Percentiles rank a stretch among this genome's conserved stretches.
Conservation (phyloP, 2,329 filamentous ascomycete species). For the Cercospora citrullina region DNA sequence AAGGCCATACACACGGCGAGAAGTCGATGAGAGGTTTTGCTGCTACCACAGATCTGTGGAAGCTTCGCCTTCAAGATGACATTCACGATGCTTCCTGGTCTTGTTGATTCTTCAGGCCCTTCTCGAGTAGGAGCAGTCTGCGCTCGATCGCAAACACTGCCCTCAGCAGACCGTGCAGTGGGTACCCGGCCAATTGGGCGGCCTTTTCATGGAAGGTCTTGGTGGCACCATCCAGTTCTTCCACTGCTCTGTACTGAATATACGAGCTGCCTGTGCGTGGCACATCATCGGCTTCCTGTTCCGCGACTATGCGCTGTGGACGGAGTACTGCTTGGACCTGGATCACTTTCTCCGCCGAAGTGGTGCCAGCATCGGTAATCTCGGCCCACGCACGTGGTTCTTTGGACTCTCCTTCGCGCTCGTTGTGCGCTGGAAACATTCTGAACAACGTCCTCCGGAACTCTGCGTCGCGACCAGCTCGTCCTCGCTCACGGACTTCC, state of each 20-base stretch:
- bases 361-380: conserved; percentile 19
- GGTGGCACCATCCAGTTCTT: conserved; percentile 48
- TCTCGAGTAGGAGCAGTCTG: conserved; percentile 44
- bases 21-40: conserved; percentile 7
- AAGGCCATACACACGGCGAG: conserved; percentile 10
- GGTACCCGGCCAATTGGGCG: conserved; percentile 53
- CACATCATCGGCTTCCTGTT: conserved; percentile 36
- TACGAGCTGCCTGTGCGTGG: conserved; percentile 55
- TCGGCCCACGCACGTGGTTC: conserved; percentile 18
- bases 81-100: conserved; percentile 15
- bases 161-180: conserved; percentile 51
- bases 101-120: conserved; percentile 29
- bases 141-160: conserved; percentile 54
- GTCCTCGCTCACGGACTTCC: conserved; percentile 39
- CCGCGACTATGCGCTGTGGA: conserved; percentile 42
- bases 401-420: conserved; percentile 10
- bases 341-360: conserved; percentile 41
- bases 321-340: conserved; percentile 47
- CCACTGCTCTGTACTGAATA: conserved; percentile 48
- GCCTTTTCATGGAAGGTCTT: conserved; percentile 54
- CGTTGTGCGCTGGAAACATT: conserved; percentile 42
- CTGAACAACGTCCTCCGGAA: conserved; percentile 44
- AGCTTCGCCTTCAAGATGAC: conserved; percentile 11
- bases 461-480: conserved; percentile 39
- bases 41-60: conserved; percentile 13